These are phyloP conservation scores for Aspergillus eucalypticola DNA, from an alignment of 2,329 filamentous ascomycete genomes.

Conservation along the genomic window DNA sequence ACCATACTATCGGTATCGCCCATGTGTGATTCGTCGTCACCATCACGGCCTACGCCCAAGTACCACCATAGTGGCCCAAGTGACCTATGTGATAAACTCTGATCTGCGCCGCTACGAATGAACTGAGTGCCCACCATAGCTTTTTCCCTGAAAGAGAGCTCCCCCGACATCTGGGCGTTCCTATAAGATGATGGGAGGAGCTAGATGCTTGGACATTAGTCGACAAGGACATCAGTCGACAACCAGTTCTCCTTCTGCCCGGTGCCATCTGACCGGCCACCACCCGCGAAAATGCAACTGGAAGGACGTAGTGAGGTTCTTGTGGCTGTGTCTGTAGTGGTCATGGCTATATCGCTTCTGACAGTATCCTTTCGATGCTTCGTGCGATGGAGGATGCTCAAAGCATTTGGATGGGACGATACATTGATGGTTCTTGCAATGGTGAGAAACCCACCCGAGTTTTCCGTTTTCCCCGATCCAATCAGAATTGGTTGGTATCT, in stretches of 20 bases:
- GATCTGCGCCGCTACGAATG: background rate
- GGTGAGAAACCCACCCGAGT: conserved; percentile 13
- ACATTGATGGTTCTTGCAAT: conserved; percentile 33
- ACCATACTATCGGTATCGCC: background rate
- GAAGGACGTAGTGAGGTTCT: conserved; percentile 30
- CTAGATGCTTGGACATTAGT: background rate
- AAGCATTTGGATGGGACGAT: conserved; percentile 39
- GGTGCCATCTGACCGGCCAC: too few species aligned
- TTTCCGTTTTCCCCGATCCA: too few species aligned
- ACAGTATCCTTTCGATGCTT: conserved; percentile 32
- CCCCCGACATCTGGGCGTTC: background rate
- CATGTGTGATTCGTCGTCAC: background rate
- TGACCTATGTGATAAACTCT: background rate
- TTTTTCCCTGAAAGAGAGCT: background rate
- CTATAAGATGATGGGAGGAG: background rate
- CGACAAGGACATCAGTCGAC: too few species aligned
- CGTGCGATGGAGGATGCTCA: conserved; percentile 31
- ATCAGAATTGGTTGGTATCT: too few species aligned
- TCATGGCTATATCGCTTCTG: conserved; percentile 28
- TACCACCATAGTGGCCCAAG: background rate
- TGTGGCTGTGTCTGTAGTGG: conserved; percentile 29
- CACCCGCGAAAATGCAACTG: conserved; percentile 11
- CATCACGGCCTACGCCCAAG: background rate
- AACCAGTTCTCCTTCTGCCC: background rate
- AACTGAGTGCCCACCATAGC: background rate